Base-by-base conservation (phyloP, 1,139 yeast species). In the Kluyveromyces sp. region DNA sequence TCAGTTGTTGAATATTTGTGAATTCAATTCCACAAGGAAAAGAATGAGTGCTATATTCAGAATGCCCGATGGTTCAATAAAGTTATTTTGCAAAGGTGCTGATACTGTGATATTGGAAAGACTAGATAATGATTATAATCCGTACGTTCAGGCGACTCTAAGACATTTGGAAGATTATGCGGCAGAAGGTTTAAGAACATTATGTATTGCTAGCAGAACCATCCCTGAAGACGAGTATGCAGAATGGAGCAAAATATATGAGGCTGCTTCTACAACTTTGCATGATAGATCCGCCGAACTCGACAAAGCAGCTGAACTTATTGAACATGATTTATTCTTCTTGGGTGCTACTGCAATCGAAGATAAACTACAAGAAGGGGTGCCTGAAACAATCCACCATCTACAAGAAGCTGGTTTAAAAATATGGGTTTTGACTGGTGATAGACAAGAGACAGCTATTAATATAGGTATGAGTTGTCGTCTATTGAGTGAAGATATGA, bases 381-480 rank as follows among this genome's bases (percentile, higher is more conserved):
- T 94, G 10, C 97, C 98, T 1, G 98, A 94, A 56, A 89, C 98
- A 1, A 94, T 94, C 50, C 92, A 87, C 53, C 86, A 95, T 3
- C 73, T 94, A 49, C 98, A 92, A 64, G 87, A 85, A 48, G 99
- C 99, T 0, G 97, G 97, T 15, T 89, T 94, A 56, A 92, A 89
- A 63, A 78, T 94, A 26, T 94, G 98, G 99, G 97, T 94, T 32
- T 73, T 94, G 48, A 94, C 99, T 7, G 99, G 99, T 56, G 99
- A 94, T 64, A 78, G 96, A 61, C 98, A 92, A 64, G 99, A 94
- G 66, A 94, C 99, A n/a, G 99, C 98, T 1, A 86, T 94, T 53
- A 94, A 94, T 63, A 92, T 94, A 63, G 99, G 98, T 52, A 89
- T 92, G 97, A 86, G 96, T 56, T 94, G 98, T 71, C 88, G 87